Conservation (phyloP, 495 filamentous ascomycete species). For the Aspergillus panamensis region DNA sequence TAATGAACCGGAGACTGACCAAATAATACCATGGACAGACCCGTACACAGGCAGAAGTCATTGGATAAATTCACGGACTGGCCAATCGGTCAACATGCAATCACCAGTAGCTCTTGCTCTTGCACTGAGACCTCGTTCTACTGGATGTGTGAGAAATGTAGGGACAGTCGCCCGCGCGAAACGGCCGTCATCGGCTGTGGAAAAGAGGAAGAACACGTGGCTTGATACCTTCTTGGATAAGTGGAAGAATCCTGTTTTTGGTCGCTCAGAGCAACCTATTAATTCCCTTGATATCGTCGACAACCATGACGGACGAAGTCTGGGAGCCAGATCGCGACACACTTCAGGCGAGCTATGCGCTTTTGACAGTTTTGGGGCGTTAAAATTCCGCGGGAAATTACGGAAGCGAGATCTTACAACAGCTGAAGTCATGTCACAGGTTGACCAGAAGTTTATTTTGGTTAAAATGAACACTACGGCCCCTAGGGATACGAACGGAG, state of each 20-base stretch:
- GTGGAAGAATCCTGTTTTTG: conserved; percentile 65
- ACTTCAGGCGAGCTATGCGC: conserved; percentile 13
- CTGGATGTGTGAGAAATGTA: conserved; percentile 16
- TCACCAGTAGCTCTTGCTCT: conserved; percentile 6
- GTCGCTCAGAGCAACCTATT: conserved; percentile 49
- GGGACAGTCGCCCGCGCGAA: conserved; percentile 2
- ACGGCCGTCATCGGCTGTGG: conserved; percentile 18
- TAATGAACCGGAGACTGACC: conserved; percentile 22
- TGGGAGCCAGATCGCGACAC: not conserved
- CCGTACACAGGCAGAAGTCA: conserved; percentile 58
- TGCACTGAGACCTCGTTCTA: conserved; percentile 21
- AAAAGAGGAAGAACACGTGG: conserved; percentile 28
- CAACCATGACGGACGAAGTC: not conserved
- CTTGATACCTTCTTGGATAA: conserved; percentile 34
- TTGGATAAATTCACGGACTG: conserved; percentile 59
- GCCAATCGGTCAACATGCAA: conserved; percentile 40
- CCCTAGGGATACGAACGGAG: not conserved
- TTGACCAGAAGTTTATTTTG: conserved; percentile 88
- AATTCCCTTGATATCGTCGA: conserved; percentile 6
- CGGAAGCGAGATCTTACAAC: conserved; percentile 60
- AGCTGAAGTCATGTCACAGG: conserved; percentile 71
- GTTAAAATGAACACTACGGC: conserved; percentile 44
- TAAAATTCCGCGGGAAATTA: conserved; percentile 52
- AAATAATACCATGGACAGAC: conserved; percentile 62
- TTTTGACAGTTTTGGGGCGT: conserved; percentile 21